These are phyloP conservation scores for Westerdykella aurantiaca DNA, from an alignment of 2,329 filamentous ascomycete genomes.

Conservation along the genomic window DNA sequence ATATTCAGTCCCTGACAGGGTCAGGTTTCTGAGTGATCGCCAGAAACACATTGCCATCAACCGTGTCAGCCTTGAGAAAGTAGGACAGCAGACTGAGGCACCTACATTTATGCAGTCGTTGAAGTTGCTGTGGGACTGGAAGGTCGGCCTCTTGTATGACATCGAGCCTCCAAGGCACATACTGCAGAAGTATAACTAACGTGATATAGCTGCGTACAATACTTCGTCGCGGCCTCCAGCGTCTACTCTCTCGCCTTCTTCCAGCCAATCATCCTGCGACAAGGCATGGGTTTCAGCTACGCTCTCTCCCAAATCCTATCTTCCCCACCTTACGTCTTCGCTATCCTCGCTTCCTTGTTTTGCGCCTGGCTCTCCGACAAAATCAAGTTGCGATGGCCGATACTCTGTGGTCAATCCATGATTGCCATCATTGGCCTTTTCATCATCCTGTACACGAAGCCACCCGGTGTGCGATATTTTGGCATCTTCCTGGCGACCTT, in stretches of 20 bases:
- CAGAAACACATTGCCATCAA: slow-evolving; percentile 21
- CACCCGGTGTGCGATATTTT: slow-evolving; percentile 21
- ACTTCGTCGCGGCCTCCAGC: slow-evolving; percentile 26
- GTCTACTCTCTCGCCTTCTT: slow-evolving; percentile 22
- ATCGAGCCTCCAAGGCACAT: background rate
- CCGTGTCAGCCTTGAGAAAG: slow-evolving; percentile 24
- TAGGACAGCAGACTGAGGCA: slow-evolving; percentile 17
- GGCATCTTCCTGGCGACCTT: slow-evolving; percentile 21
- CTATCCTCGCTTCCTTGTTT: slow-evolving; percentile 14
- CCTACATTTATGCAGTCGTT: slow-evolving; percentile 19
- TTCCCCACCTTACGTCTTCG: slow-evolving; percentile 19
- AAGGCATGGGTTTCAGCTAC: slow-evolving; percentile 23
- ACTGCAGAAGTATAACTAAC: background rate
- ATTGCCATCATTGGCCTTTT: slow-evolving; percentile 16
- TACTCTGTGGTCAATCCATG: slow-evolving; percentile 16
- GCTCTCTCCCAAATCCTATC: slow-evolving; percentile 18
- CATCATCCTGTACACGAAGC: slow-evolving; percentile 16
- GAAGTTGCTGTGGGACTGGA: slow-evolving; percentile 24
- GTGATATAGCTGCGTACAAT: slow-evolving; percentile 23
- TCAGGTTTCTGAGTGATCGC: slow-evolving; percentile 21
- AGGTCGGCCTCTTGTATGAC: slow-evolving; percentile 24
- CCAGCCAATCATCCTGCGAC: slow-evolving; percentile 20
- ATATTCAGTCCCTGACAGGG: slow-evolving; percentile 23
- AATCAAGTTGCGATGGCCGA: slow-evolving; percentile 18
- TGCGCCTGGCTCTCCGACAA: slow-evolving; percentile 20